Evolutionary conservation across 1,284 basidiomycete genomes (phyloP).

Genomic region (Megacollybia platyphylla): DNA sequence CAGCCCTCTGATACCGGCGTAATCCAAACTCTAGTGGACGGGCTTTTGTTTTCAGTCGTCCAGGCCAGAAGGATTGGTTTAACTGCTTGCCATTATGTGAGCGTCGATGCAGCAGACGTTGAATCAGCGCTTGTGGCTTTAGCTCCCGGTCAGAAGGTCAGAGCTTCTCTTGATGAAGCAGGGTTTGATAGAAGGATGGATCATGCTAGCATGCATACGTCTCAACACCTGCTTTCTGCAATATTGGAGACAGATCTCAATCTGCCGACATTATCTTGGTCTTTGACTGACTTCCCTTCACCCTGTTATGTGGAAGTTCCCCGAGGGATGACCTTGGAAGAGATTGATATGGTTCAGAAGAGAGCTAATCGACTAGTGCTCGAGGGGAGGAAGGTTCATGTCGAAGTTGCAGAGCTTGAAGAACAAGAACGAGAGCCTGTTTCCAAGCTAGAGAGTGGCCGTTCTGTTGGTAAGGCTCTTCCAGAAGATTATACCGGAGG

Average conservation of each 20-base stretch:
- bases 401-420: constrained; percentile 59
- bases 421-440: constrained; percentile 21
- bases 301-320: constrained; percentile 74
- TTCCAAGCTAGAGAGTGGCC: constrained; percentile 26
- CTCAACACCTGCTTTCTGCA: constrained; percentile 76
- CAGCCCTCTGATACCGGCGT: constrained; percentile 74
- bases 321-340: constrained; percentile 50
- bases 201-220: constrained; percentile 75
- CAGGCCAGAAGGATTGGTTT: constrained; percentile 63
- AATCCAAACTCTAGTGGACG: constrained; percentile 30
- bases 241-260: constrained; percentile 56
- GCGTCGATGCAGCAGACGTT: constrained; percentile 24
- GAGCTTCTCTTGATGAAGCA: constrained; percentile 41
- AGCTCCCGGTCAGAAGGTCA: constrained; percentile 38
- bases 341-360: constrained; percentile 51
- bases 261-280: constrained; percentile 80
- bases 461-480: constrained; percentile 41
- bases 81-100: constrained; percentile 69
- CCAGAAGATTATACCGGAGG: constrained; percentile 66
- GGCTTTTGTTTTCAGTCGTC: constrained; percentile 43
- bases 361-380: constrained; percentile 57
- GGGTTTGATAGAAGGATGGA: constrained; percentile 68
- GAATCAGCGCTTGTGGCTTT: constrained; percentile 33
- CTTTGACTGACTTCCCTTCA: constrained; percentile 52
- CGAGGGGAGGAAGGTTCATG: constrained; percentile 47